phyloP scores from a whole-genome alignment of 192 early-diverging fungal genomes.

The Backusella mclennaniae region DNA sequence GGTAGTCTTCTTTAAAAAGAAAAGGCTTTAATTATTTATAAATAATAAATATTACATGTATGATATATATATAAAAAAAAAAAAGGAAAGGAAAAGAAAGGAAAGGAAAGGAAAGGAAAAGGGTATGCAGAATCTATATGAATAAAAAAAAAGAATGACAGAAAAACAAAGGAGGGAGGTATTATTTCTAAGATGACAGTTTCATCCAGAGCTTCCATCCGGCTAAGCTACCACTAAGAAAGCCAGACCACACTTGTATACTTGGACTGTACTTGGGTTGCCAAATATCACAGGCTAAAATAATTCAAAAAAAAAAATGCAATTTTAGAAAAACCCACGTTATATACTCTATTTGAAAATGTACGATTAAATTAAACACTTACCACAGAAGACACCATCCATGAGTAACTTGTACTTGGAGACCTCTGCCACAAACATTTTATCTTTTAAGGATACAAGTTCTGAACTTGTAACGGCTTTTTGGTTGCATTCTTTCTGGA shows the following conservation, averaged over 20 bases:
- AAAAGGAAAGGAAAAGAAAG: neutral
- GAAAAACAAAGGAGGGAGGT: neutral
- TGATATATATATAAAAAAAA: neutral
- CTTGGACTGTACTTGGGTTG: constrained; percentile 46
- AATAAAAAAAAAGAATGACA: neutral
- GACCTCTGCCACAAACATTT: constrained; percentile 32
- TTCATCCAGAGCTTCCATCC: constrained; percentile 49
- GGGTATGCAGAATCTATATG: neutral
- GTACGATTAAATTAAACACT: constrained; percentile 30
- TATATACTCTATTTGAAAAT: neutral
- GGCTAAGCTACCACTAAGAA: constrained; percentile 45
- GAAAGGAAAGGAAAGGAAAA: neutral
- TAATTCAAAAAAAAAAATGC: constrained; percentile 10
- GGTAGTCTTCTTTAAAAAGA: neutral
- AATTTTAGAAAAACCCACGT: neutral
- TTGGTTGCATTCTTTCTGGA: constrained; percentile 15
- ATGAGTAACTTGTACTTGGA: constrained; percentile 64
- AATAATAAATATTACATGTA: neutral
- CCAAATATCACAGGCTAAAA: constrained; percentile 55
- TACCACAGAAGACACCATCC: constrained; percentile 77
- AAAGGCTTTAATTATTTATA: neutral
- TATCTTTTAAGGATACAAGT: constrained; percentile 12
- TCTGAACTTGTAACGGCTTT: constrained; percentile 13
- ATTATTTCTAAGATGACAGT: constrained; percentile 13
- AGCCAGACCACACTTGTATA: constrained; percentile 51